Evolutionary conservation across 306 rosid genomes (phyloP).

Genomic region (Lathyrus tuberosus): DNA sequence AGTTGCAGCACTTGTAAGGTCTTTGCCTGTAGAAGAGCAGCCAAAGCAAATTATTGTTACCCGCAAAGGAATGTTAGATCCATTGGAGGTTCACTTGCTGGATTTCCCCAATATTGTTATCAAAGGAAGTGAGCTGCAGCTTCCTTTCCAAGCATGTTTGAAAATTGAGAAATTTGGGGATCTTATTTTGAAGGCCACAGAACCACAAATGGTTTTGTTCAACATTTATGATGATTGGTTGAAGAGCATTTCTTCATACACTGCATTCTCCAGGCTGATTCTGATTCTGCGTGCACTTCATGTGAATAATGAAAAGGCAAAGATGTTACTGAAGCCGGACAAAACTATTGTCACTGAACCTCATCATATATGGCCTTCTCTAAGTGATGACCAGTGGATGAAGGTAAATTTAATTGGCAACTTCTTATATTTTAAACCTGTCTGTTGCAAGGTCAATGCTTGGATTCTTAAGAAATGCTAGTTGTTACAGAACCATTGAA

Average conservation of each 20-base stretch:
- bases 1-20: conserved; percentile 99
- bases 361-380: conserved; percentile 99
- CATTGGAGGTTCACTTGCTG: conserved; percentile 91
- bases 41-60: conserved; percentile 98
- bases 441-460: not conserved
- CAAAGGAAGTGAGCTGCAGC: conserved; percentile 99
- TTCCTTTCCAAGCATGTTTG: conserved; percentile 98
- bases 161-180: conserved; percentile 99
- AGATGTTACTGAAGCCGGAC: conserved; percentile 97
- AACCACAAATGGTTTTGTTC: conserved; percentile 99
- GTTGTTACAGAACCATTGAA: too few species aligned
- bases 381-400: conserved; percentile 98
- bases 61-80: conserved; percentile 99
- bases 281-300: conserved; percentile 94
- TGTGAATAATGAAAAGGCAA: conserved; percentile 97
- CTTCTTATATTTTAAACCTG: conserved; percentile 12
- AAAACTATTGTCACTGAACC: conserved; percentile 91
- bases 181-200: conserved; percentile 97
- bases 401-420: conserved; percentile 55
- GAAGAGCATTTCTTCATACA: conserved; percentile 96
- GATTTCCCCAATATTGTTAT: conserved; percentile 97
- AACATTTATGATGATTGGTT: conserved; percentile 99
- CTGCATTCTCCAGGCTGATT: conserved; percentile 97
- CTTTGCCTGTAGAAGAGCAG: conserved; percentile 97
- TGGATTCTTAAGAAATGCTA: not conserved